Conservation (phyloP, 495 filamentous ascomycete genomes). For the Jackrogersella multiformis region DNA sequence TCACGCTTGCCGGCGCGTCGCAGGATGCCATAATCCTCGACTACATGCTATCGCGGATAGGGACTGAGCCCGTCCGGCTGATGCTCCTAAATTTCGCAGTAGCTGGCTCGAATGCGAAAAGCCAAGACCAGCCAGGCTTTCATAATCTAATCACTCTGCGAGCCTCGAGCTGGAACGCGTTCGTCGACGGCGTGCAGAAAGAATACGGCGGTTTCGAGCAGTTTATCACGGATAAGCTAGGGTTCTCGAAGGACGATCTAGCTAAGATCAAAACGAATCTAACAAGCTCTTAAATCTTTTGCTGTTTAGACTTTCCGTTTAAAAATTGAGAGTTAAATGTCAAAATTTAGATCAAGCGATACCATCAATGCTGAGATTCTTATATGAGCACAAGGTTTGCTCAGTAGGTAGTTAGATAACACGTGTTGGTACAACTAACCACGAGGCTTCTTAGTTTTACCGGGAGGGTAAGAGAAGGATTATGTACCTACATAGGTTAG, state of each 20-base stretch:
- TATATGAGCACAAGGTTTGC: not conserved
- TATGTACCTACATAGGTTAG: not conserved
- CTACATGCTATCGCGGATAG: constrained; percentile 60
- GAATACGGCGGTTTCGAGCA: constrained; percentile 56
- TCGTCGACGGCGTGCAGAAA: constrained; percentile 47
- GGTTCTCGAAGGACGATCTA: constrained; percentile 54
- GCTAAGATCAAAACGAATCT: constrained; percentile 54
- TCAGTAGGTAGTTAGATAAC: not conserved
- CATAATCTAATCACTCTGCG: constrained; percentile 51
- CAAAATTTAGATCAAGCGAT: not conserved
- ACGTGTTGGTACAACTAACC: not conserved
- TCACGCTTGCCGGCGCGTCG: constrained; percentile 61
- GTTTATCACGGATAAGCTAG: constrained; percentile 52
- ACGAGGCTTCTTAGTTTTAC: not conserved
- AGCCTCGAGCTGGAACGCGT: constrained; percentile 51
- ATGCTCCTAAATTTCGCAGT: constrained; percentile 52
- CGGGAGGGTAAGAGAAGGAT: not conserved
- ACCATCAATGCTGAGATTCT: not conserved
- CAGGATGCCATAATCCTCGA: constrained; percentile 59
- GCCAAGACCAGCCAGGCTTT: constrained; percentile 51
- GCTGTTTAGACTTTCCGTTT: not conserved
- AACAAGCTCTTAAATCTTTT: constrained; percentile 20
- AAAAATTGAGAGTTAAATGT: not conserved
- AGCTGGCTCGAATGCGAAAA: constrained; percentile 43
- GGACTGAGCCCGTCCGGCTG: constrained; percentile 55